A percentile compares a stretch with the other conserved stretches of the same genome.
These are phyloP conservation scores for Zoysia japonica DNA, from an alignment of 176 grass and related monocot species.

Conservation along the genomic window DNA sequence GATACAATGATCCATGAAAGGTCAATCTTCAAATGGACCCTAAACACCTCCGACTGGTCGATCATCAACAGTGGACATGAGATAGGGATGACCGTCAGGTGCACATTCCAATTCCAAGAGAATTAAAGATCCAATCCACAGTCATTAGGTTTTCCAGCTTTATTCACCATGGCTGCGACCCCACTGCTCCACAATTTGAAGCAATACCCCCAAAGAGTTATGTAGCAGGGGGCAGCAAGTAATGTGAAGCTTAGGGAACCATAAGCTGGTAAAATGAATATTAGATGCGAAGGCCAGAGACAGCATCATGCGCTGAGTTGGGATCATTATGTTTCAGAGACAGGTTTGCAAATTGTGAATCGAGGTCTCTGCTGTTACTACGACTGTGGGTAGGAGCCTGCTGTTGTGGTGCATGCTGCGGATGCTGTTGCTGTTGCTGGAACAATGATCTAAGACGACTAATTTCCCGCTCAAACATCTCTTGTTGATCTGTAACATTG, in stretches of 20 bases:
- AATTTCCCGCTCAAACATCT: conserved; percentile 94
- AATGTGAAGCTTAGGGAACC: conserved; percentile 28
- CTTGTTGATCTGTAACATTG: conserved; percentile 70
- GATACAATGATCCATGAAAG: conserved; percentile 46
- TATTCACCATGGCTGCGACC: conserved; percentile 37
- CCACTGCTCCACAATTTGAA: conserved; percentile 19
- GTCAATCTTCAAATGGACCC: conserved; percentile 44
- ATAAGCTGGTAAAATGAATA: conserved; percentile 29
- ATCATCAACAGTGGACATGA: conserved; percentile 51
- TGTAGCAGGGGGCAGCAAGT: conserved; percentile 35
- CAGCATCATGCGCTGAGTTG: conserved; percentile 46
- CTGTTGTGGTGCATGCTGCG: conserved; percentile 43
- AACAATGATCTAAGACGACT: conserved; percentile 64
- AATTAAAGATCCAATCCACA: conserved; percentile 41
- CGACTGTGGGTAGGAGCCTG: conserved; percentile 50
- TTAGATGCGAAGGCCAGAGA: conserved; percentile 65
- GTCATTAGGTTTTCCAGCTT: conserved; percentile 36
- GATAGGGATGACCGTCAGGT: conserved; percentile 72
- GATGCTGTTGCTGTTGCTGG: conserved; percentile 68
- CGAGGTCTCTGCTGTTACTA: conserved; percentile 79
- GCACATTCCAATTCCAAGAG: conserved; percentile 51
- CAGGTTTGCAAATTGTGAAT: conserved; percentile 74
- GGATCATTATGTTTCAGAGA: conserved; percentile 77
- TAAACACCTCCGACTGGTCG: conserved; percentile 76
- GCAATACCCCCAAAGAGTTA: conserved; percentile 26